Conservation (phyloP, 1,284 basidiomycete species). For the Trametes versicolor region DNA sequence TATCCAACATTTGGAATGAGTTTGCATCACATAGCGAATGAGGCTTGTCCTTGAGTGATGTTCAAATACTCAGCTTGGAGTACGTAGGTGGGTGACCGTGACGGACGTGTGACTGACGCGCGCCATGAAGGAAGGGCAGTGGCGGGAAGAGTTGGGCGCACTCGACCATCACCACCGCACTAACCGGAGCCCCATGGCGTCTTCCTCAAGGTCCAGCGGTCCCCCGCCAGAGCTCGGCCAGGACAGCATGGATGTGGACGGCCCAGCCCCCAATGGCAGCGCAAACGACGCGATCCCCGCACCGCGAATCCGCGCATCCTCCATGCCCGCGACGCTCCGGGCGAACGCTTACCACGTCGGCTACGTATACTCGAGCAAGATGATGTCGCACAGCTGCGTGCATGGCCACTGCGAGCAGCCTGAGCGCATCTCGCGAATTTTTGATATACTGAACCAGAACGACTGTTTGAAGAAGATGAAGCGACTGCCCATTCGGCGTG, state of each 20-base stretch:
- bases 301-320: slow-evolving; percentile 27
- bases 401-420: slow-evolving; percentile 89
- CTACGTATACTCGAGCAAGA: slow-evolving; percentile 88
- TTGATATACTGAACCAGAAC: slow-evolving; percentile 66
- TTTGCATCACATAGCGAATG: no score
- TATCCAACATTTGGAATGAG: no score
- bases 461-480: slow-evolving; percentile 82
- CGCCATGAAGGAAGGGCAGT: neutral
- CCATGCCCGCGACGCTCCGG: slow-evolving; percentile 31
- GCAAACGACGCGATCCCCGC: neutral
- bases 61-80: no score
- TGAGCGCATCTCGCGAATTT: slow-evolving; percentile 86
- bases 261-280: neutral
- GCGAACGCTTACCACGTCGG: slow-evolving; percentile 58
- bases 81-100: neutral
- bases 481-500: slow-evolving; percentile 79
- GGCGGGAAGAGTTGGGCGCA: no score
- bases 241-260: slow-evolving; percentile 7
- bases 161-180: neutral
- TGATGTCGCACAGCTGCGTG: slow-evolving; percentile 85
- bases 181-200: neutral
- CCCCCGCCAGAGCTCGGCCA: neutral
- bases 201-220: neutral
- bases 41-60: no score
- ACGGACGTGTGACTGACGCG: neutral